A percentile compares a stretch with the other conserved stretches of the same genome.
Evolutionary conservation across 2,329 filamentous ascomycete species (phyloP).

Genomic region (Camptophora hylomeconis): DNA sequence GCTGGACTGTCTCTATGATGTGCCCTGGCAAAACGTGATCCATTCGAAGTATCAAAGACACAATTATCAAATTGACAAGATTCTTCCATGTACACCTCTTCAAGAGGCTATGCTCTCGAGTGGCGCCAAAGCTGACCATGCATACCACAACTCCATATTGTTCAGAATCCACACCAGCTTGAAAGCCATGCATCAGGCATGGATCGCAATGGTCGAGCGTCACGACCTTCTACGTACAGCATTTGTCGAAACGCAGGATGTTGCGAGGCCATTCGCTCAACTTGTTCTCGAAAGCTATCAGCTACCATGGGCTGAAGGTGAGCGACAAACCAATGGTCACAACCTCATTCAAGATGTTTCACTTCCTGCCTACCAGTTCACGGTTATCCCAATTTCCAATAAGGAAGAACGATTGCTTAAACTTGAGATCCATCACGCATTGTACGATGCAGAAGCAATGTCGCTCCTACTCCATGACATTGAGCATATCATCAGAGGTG

Average conservation of each 20-base stretch:
- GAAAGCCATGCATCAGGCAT: conserved; percentile 42
- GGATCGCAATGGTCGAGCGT: conserved; percentile 48
- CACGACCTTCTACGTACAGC: conserved; percentile 69
- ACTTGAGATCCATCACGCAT: conserved; percentile 60
- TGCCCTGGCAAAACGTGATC: background rate
- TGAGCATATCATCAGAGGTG: conserved; percentile 41
- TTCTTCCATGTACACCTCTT: conserved; percentile 73
- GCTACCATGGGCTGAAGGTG: conserved; percentile 27
- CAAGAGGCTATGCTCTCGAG: conserved; percentile 75
- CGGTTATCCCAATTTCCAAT: no score
- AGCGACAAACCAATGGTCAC: background rate
- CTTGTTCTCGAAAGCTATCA: conserved; percentile 45
- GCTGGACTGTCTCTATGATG: no score
- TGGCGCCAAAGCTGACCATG: conserved; percentile 27
- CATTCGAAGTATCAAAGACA: background rate
- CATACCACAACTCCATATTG: conserved; percentile 62
- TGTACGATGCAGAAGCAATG: conserved; percentile 78
- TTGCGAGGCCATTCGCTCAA: conserved; percentile 55
- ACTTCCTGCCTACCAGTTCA: no score
- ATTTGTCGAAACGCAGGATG: conserved; percentile 54
- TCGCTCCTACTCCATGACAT: conserved; percentile 56
- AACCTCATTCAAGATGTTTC: no score
- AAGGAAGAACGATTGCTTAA: no score
- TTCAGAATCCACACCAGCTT: conserved; percentile 45
- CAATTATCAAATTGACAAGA: conserved; percentile 30